Evolutionary conservation across 2,329 filamentous ascomycete genomes (phyloP).

Genomic region (Talaromyces atroroseus): DNA sequence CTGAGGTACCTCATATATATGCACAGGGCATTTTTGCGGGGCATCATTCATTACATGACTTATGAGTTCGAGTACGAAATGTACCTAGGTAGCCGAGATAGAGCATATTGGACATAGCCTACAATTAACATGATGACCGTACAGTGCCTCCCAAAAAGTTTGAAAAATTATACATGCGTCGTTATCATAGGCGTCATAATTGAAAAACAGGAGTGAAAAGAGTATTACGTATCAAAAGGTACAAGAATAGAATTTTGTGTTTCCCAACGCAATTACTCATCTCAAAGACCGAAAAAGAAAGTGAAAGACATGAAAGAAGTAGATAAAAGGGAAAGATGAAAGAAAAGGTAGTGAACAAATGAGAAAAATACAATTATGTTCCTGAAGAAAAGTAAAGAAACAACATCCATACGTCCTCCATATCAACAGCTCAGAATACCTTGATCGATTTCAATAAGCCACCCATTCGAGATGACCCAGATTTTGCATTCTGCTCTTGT

Average conservation of each 20-base stretch:
- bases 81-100: neutral
- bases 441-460: constrained; percentile 14
- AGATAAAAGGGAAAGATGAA: neutral
- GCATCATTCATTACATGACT: neutral
- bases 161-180: neutral
- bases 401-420: neutral
- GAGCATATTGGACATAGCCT: neutral
- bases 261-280: neutral
- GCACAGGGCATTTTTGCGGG: neutral
- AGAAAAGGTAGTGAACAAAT: neutral
- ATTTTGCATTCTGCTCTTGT: constrained; percentile 5
- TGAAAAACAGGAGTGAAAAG: neutral
- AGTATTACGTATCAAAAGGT: constrained; percentile 3
- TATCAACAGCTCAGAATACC: constrained; percentile 8
- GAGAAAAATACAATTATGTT: neutral
- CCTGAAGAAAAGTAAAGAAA: neutral
- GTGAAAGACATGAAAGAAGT: neutral
- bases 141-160: neutral
- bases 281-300: neutral
- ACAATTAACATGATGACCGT: neutral
- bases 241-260: constrained; percentile 4
- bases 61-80: neutral
- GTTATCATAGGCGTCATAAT: neutral
- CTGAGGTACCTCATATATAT: neutral
- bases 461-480: constrained; percentile 11